These are phyloP conservation scores for Diaporthe helianthi DNA, from an alignment of 2,329 filamentous ascomycete genomes.

Conservation along the genomic window DNA sequence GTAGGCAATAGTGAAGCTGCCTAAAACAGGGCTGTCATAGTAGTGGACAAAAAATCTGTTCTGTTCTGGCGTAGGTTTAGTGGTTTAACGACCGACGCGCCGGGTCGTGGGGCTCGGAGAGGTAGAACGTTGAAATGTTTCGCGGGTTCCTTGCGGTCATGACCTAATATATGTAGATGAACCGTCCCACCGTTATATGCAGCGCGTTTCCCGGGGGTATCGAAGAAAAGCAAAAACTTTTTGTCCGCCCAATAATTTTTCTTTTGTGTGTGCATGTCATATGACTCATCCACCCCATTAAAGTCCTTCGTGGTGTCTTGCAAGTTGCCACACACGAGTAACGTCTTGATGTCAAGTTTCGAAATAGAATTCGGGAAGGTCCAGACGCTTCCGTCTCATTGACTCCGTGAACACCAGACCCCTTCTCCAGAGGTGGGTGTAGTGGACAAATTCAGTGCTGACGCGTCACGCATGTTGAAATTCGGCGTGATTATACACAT, in stretches of 20 bases:
- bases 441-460: background rate
- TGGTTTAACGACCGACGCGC: background rate
- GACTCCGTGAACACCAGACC: background rate
- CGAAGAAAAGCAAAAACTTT: conserved; percentile 30
- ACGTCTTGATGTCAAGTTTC: conserved; percentile 3
- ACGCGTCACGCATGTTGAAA: conserved; percentile 8
- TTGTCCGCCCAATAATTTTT: conserved; percentile 19
- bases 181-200: conserved; percentile 30
- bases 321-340: background rate
- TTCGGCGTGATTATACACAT: background rate
- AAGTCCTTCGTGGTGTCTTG: background rate
- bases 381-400: background rate
- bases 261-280: conserved; percentile 8
- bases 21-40: background rate
- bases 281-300: background rate
- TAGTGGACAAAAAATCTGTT: background rate
- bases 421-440: background rate
- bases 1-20: background rate
- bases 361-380: background rate
- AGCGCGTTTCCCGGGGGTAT: conserved; percentile 33
- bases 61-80: background rate
- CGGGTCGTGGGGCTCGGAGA: background rate
- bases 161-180: conserved; percentile 15
- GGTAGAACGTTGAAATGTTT: background rate
- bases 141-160: conserved; percentile 14